These are phyloP conservation scores for Lindgomyces ingoldianus DNA, from an alignment of 495 filamentous ascomycete genomes.

Conservation along the genomic window DNA sequence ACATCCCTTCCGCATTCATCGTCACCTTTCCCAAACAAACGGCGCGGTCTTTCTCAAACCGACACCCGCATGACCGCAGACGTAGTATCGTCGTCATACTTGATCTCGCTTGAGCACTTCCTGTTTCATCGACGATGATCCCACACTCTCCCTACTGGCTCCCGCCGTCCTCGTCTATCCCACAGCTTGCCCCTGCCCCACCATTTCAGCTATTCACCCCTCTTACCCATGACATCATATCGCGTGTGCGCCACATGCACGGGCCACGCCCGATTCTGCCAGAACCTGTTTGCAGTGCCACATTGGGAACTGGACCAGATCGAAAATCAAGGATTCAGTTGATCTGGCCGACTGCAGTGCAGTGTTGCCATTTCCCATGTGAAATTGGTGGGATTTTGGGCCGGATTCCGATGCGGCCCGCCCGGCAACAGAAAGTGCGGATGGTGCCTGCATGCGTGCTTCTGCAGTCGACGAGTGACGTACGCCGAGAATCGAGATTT, in stretches of 20 bases:
- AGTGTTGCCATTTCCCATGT: neutral
- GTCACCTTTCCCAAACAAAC: constrained; percentile 4
- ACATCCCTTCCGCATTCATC: too few species aligned
- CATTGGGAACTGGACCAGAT: too few species aligned
- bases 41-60: neutral
- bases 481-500: neutral
- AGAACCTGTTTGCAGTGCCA: neutral
- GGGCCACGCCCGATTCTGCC: neutral
- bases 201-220: neutral
- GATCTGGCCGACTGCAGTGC: too few species aligned
- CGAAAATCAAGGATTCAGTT: too few species aligned
- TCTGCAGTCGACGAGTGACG: neutral
- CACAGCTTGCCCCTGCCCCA: too few species aligned
- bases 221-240: neutral
- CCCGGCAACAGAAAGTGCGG: too few species aligned
- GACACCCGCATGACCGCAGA: constrained; percentile 10
- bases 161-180: too few species aligned
- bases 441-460: neutral
- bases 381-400: neutral
- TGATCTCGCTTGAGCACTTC: neutral
- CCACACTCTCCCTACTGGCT: too few species aligned
- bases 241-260: neutral
- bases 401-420: neutral
- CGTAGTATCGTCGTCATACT: neutral
- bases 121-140: neutral